These are phyloP conservation scores for Botrytis hyacinthi DNA, from an alignment of 2,329 filamentous ascomycete genomes.

Conservation along the genomic window DNA sequence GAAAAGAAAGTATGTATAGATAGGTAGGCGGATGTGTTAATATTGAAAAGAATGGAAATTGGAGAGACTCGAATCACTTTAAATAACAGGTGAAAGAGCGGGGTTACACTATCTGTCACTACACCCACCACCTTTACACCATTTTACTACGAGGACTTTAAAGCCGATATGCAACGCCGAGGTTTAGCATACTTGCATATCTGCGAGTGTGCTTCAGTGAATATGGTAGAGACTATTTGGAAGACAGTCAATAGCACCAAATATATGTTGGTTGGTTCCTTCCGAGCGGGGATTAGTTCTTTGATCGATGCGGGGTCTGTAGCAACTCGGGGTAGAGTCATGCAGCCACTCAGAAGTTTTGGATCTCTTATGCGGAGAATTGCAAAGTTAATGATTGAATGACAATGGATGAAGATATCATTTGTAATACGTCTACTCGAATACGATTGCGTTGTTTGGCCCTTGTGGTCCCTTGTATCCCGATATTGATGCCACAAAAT, in stretches of 20 bases:
- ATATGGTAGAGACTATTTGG: not conserved
- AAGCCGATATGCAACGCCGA: not conserved
- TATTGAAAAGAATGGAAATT: not conserved
- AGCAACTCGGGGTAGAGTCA: constrained; percentile 8
- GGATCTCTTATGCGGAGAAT: not conserved
- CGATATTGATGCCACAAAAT: not conserved
- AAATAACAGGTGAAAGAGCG: constrained; percentile 6
- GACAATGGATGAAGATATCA: not conserved
- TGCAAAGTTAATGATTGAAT: not conserved
- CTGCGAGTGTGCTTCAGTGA: not conserved
- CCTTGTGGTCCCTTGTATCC: not conserved
- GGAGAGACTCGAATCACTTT: constrained; percentile 6
- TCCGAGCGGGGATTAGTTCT: constrained; percentile 1
- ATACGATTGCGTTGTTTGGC: not conserved
- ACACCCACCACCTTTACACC: not conserved
- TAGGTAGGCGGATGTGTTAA: not conserved
- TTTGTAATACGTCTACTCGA: not conserved
- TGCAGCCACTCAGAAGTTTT: not conserved
- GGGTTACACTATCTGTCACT: not conserved
- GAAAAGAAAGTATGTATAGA: not conserved
- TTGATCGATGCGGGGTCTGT: not conserved
- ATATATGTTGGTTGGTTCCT: not conserved
- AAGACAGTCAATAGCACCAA: not conserved
- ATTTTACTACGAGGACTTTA: not conserved
- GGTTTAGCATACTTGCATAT: not conserved